Conservation (phyloP, 176 grass and related monocot species). For the Oryza meyeriana region DNA sequence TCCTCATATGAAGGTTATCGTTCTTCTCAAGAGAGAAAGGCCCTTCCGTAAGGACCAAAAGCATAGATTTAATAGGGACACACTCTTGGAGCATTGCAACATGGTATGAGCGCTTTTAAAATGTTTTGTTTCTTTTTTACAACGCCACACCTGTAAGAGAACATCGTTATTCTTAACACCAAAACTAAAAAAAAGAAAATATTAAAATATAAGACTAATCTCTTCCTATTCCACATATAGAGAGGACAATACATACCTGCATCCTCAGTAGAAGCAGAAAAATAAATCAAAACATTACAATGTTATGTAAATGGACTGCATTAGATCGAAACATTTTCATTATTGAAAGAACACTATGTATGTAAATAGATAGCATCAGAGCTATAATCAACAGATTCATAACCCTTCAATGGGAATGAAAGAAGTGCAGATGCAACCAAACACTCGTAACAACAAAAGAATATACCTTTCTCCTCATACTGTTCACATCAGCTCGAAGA, state of each 20-base stretch:
- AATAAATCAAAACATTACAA: not conserved
- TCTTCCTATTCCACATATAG: conserved; percentile 3
- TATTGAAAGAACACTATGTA: not conserved
- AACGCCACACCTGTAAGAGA: conserved; percentile 49
- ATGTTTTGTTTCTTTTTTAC: conserved; percentile 43
- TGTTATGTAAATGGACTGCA: not conserved
- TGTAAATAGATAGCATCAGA: not conserved
- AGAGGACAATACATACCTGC: conserved; percentile 6
- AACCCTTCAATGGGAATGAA: not conserved
- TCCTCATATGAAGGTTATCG: conserved; percentile 21
- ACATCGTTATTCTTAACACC: conserved; percentile 38
- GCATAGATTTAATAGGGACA: conserved; percentile 37
- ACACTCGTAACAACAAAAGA: not conserved
- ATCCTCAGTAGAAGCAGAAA: conserved; percentile 14
- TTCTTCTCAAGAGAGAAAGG: conserved; percentile 27
- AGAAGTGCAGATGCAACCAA: conserved; percentile 8
- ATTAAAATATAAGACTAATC: conserved; percentile 1
- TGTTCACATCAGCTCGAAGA: conserved; percentile 73
- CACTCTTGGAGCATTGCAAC: conserved; percentile 30
- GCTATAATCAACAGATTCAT: conserved; percentile 1
- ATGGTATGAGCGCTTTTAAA: conserved; percentile 20
- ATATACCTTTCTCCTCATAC: conserved; percentile 66
- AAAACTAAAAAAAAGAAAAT: conserved; percentile 7
- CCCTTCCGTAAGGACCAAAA: conserved; percentile 39
- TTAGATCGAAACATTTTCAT: not conserved